A percentile compares a stretch with the other conserved stretches of the same genome.
Conservation (phyloP, 169 alveolate genomes). For the Cyclospora cayetanensis region DNA sequence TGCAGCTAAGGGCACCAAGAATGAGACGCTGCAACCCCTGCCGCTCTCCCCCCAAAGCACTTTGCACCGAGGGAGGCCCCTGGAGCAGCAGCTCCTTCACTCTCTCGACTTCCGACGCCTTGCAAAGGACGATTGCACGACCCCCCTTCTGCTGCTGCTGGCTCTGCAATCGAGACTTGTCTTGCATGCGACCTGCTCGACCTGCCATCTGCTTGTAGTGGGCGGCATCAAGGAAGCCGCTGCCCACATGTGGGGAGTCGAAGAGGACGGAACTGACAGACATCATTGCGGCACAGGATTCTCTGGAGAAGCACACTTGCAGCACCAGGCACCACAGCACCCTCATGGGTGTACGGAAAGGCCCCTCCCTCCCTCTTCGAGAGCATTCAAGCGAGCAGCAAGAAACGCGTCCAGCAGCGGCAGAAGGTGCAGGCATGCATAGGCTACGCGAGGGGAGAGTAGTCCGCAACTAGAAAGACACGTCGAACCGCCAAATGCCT, state of each 20-base stretch:
- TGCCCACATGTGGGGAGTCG: slow-evolving; percentile 76
- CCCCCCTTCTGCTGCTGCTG: not conserved
- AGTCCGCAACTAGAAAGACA: no score
- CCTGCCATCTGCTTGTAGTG: slow-evolving; percentile 85
- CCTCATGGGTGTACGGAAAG: no score
- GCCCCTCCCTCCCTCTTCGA: no score
- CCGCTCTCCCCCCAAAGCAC: not conserved
- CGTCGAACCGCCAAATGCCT: no score
- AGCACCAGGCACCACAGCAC: not conserved
- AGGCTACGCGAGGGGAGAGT: no score
- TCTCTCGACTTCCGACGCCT: not conserved
- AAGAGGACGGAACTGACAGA: slow-evolving; percentile 76
- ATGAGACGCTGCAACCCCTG: slow-evolving; percentile 60
- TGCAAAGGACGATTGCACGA: not conserved
- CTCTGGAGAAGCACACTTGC: not conserved
- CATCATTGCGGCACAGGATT: no score
- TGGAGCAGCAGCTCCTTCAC: not conserved
- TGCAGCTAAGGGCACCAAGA: slow-evolving; percentile 19
- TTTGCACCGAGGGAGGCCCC: not conserved
- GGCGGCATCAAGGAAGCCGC: slow-evolving; percentile 66
- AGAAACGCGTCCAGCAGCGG: no score
- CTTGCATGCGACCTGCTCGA: slow-evolving; percentile 79
- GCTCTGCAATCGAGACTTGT: slow-evolving; percentile 75
- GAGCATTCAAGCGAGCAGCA: no score
- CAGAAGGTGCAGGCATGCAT: no score